phyloP scores from a whole-genome alignment of 2,329 filamentous ascomycete genomes.

The Xylariales sp. region DNA sequence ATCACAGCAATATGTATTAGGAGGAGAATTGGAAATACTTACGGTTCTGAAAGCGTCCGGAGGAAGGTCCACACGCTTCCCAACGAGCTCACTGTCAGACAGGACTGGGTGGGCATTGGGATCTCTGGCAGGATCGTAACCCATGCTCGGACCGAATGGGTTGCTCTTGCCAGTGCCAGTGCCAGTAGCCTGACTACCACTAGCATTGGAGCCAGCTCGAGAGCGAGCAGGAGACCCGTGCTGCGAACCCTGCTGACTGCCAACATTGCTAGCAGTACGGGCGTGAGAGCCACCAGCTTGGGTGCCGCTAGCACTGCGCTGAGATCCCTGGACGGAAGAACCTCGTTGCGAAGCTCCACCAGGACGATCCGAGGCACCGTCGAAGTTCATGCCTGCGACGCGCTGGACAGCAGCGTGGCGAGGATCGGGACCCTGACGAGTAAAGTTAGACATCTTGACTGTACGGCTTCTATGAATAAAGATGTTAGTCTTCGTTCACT shows the following conservation, averaged over 20 bases:
- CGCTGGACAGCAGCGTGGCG: slow-evolving; percentile 10
- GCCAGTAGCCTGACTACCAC: neutral
- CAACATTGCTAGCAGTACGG: too few relatives aligned
- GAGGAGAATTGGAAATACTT: slow-evolving; percentile 15
- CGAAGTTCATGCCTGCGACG: slow-evolving; percentile 14
- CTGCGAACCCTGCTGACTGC: too few relatives aligned
- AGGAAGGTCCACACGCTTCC: slow-evolving; percentile 52
- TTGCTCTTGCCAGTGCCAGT: neutral
- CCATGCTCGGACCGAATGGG: slow-evolving; percentile 5
- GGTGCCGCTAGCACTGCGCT: neutral
- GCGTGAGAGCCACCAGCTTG: slow-evolving; percentile 6
- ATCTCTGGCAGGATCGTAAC: slow-evolving; percentile 25
- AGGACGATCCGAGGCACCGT: slow-evolving; percentile 16
- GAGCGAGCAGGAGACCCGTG: too few relatives aligned
- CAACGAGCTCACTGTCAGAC: slow-evolving; percentile 24
- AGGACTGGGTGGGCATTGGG: slow-evolving; percentile 1
- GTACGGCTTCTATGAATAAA: neutral
- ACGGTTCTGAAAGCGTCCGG: slow-evolving; percentile 49
- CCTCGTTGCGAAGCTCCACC: slow-evolving; percentile 2
- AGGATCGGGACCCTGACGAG: slow-evolving; percentile 2
- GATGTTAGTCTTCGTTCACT: neutral
- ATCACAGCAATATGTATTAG: too few relatives aligned
- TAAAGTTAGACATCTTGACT: slow-evolving; percentile 7
- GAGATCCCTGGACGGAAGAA: slow-evolving; percentile 2
- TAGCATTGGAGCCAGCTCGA: too few relatives aligned